phyloP scores from a whole-genome alignment of 2,329 filamentous ascomycete species.

The Microdochium trichocladiopsis region DNA sequence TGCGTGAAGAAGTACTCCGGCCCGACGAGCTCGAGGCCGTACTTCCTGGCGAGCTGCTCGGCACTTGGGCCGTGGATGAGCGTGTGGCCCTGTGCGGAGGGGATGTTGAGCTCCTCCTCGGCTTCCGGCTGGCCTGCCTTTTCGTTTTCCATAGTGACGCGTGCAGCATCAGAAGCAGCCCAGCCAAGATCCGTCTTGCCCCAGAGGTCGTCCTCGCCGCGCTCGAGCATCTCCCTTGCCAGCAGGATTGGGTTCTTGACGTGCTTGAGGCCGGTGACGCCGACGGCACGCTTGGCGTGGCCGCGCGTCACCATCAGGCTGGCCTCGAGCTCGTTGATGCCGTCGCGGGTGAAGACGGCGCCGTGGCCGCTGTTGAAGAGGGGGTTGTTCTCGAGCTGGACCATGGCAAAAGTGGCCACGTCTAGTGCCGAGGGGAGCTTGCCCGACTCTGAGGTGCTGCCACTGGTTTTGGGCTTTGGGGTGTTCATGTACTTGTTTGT shows the following conservation, averaged over 20 bases:
- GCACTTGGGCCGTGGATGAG: conserved; percentile 62
- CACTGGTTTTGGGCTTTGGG: conserved; percentile 4
- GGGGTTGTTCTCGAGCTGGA: conserved; percentile 68
- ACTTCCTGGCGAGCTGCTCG: conserved; percentile 59
- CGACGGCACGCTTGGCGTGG: conserved; percentile 67
- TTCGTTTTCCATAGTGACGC: too few species aligned
- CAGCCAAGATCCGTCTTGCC: conserved; percentile 8
- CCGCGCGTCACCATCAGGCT: conserved; percentile 77
- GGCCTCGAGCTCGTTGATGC: conserved; percentile 79
- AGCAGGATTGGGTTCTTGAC: conserved; percentile 78
- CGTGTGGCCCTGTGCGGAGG: conserved; percentile 60
- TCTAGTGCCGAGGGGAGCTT: conserved; percentile 57
- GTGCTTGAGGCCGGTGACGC: conserved; percentile 63
- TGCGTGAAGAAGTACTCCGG: conserved; percentile 73
- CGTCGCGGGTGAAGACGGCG: conserved; percentile 78
- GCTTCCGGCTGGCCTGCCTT: too few species aligned
- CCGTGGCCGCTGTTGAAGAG: conserved; percentile 82
- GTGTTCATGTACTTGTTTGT: conserved; percentile 40
- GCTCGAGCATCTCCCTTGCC: conserved; percentile 62
- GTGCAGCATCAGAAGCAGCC: conserved; percentile 15
- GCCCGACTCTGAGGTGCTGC: conserved; percentile 8
- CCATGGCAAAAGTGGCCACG: conserved; percentile 68
- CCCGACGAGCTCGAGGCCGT: conserved; percentile 65
- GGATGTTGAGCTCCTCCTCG: conserved; percentile 30
- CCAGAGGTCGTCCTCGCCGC: conserved; percentile 55